Evolutionary conservation across 495 filamentous ascomycete species (phyloP).

Genomic region (Lindgomyces ingoldianus): DNA sequence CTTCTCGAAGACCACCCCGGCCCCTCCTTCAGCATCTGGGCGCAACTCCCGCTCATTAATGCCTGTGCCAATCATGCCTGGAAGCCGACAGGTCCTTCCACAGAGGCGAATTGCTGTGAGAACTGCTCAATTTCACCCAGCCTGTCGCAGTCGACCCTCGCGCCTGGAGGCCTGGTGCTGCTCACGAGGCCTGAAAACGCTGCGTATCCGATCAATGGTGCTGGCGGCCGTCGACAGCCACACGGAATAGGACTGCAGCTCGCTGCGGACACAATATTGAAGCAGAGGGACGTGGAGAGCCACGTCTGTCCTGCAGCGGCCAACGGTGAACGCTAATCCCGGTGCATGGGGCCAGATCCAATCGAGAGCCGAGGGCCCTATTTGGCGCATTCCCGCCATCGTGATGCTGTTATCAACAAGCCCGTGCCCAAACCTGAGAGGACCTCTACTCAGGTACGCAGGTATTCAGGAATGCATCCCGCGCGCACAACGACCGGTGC

Average conservation of each 20-base stretch:
- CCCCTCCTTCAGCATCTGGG: background rate
- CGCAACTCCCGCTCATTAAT: conserved; percentile 9
- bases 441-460: conserved; percentile 12
- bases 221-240: background rate
- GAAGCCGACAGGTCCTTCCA: background rate
- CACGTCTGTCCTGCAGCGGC: conserved; percentile 26
- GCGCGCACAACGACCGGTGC: background rate
- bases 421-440: background rate
- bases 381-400: background rate
- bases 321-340: conserved; percentile 16
- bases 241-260: conserved; percentile 12
- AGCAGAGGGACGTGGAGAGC: conserved; percentile 19
- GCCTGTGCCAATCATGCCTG: conserved; percentile 23
- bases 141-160: conserved; percentile 2
- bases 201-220: background rate
- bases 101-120: background rate
- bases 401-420: background rate
- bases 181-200: conserved; percentile 21
- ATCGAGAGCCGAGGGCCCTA: background rate
- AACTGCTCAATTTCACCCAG: conserved; percentile 14
- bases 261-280: conserved; percentile 22
- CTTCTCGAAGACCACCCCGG: background rate
- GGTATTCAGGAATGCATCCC: conserved; percentile 3
- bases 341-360: conserved; percentile 1
- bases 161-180: background rate